A percentile compares a stretch with the other conserved stretches of the same genome.
Evolutionary conservation across 164 flowering plant species (phyloP).

Genomic region (Piper longum): DNA sequence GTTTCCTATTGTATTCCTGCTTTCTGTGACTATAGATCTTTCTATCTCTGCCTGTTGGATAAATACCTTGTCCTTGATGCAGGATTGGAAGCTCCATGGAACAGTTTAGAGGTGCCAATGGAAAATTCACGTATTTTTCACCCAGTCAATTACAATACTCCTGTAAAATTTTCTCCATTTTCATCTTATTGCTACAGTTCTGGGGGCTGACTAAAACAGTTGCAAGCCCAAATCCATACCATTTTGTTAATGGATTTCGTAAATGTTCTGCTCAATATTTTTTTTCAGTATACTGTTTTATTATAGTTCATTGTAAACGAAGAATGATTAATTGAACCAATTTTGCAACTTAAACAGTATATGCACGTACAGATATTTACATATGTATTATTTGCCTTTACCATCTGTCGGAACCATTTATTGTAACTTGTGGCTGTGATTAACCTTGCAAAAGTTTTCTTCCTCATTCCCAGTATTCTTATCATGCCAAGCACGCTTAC

Average conservation of each 20-base stretch:
- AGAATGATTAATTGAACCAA: too few species aligned
- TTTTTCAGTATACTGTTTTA: too few species aligned
- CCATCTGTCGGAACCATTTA: too few species aligned
- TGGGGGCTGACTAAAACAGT: not conserved
- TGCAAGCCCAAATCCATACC: not conserved
- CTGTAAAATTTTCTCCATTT: conserved; percentile 20
- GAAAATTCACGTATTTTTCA: conserved; percentile 31
- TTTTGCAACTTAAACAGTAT: too few species aligned
- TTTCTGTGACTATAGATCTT: not conserved
- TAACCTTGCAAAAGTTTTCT: not conserved
- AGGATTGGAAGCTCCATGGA: conserved; percentile 78
- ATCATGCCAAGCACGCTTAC: conserved; percentile 30
- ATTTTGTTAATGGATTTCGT: not conserved
- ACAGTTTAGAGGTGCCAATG: conserved; percentile 58
- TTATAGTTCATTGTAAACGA: too few species aligned
- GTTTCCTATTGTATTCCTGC: not conserved
- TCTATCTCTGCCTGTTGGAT: conserved; percentile 2
- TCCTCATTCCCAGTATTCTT: conserved; percentile 27
- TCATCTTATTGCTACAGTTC: conserved; percentile 1
- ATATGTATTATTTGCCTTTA: too few species aligned
- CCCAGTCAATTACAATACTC: conserved; percentile 21
- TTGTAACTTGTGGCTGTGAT: not conserved
- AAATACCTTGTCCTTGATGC: conserved; percentile 1
- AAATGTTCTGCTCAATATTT: too few species aligned
- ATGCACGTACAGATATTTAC: too few species aligned